Evolutionary conservation across 2,329 filamentous ascomycete species (phyloP), one percentile per base, ranked within the genome.

Genomic region (Fusarium buharicum): DNA sequence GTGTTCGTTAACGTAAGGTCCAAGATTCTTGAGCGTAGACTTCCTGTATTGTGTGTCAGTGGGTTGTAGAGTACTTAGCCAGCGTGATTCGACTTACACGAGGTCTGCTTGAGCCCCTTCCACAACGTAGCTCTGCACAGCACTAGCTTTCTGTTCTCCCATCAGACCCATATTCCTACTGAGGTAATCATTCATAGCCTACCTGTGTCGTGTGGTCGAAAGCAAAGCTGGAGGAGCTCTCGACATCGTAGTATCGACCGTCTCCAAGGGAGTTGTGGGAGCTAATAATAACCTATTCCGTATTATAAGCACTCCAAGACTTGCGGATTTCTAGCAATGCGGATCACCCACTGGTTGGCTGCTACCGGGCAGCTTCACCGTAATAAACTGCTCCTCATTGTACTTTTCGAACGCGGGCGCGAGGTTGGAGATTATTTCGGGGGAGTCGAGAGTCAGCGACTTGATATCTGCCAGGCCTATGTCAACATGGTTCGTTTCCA

Each of bases 351-450:
- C 78, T 50, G 73, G 71, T 75, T 92, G 88, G 76, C 87, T 94
- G 74, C 90, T 87, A 27, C 93, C 93, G 0, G 94, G 94, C 52
- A 99, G 86, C 83, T 96, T 97, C 61, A 92, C 89, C 14, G 93
- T 93, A 44, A 88, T 80, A 76, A 97, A 90, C 78, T 99, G 95
- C 77, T 93, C 90, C 78, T 99, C 94, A 72, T 98, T 97, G 84
- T 99, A 98, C 78, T 90, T 92, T 78, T 93, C 84, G 75, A 97
- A 96, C 0, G 95, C 93, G 1, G 93, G 91, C 7, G 84, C 85
- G 49, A 97, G 89, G 64, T 90, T 87, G 58, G 86, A 80, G 51
- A 93, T 79, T 60, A 95, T 81, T 51, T 84, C 80, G 33, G 88
- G 85, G 37, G 87, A 86, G 68, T 90, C 86, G 61, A 86, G 81